Conservation (phyloP, 1,139 yeast genomes). For the Hyphopichia pseudoburtonii region DNA sequence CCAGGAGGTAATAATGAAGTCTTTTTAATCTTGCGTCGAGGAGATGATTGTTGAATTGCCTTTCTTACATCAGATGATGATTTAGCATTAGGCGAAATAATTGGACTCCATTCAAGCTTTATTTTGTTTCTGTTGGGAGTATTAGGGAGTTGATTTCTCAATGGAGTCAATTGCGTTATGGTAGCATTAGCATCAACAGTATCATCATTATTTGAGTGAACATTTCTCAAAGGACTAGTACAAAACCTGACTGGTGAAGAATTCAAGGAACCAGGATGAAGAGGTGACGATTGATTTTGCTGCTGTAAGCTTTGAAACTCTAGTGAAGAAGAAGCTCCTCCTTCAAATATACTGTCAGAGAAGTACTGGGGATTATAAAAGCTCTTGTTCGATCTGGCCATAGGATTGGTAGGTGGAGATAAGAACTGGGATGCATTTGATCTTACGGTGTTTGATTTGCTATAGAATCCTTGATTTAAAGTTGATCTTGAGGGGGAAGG, state of each 20-base stretch:
- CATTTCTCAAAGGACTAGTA: constrained; percentile 27
- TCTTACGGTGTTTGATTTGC: constrained; percentile 6
- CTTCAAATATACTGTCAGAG: constrained; percentile 21
- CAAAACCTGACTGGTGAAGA: constrained; percentile 36
- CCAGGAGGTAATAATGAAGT: constrained; percentile 87
- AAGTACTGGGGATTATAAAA: constrained; percentile 45
- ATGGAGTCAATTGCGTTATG: constrained; percentile 42
- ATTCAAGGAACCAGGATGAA: constrained; percentile 18
- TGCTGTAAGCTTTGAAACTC: constrained; percentile 5
- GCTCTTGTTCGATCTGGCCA: constrained; percentile 13
- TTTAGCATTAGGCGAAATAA: constrained; percentile 46
- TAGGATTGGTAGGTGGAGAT: constrained; percentile 30
- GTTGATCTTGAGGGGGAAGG: constrained; percentile 28
- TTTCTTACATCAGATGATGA: constrained; percentile 35
- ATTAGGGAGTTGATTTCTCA: constrained; percentile 29
- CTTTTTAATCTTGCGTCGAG: constrained; percentile 49
- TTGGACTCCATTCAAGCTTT: constrained; percentile 56
- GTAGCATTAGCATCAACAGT: constrained; percentile 43
- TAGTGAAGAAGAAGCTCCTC: not conserved
- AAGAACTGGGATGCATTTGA: constrained; percentile 12
- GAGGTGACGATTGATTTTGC: constrained; percentile 27
- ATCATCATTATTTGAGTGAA: constrained; percentile 26
- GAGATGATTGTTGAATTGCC: constrained; percentile 42
- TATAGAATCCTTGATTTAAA: constrained; percentile 6
- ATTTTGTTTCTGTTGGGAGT: constrained; percentile 40